Base-by-base conservation (phyloP, 163 green algal species). In the Scenedesmus sp. region DNA sequence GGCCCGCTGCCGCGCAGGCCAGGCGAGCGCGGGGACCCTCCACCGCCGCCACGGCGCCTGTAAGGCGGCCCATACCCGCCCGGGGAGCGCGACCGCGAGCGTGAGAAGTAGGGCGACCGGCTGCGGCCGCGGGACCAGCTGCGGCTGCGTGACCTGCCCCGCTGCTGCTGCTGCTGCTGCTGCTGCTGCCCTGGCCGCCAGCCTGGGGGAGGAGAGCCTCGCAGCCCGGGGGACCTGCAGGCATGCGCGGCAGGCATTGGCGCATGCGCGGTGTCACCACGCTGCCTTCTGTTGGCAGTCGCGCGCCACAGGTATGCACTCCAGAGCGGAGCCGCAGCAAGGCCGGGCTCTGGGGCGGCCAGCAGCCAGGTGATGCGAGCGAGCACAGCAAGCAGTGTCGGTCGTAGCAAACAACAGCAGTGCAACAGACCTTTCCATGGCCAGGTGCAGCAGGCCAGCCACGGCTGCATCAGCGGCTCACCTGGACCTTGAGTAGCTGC, bases 401-500 rank as follows among this genome's bases (percentile, higher is more conserved):
- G n/a, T n/a, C n/a, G n/a, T n/a, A n/a, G n/a, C n/a, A n/a, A n/a
- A n/a, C n/a, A n/a, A n/a, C n/a, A n/a, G n/a, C n/a, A 56, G 49
- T 56, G 12, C 49, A 20, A 15, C 12, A 56, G 12, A 56, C 49
- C 49, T 56, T 20, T 56, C n/a, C n/a, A n/a, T n/a, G n/a, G 49
- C 49, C 20, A 72, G 10, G 22, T 7, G 9, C 59, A 35, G 59
- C 59, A 72, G 1, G 59, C 59, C 59, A 16, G 22, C 49, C n/a
- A n/a, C n/a, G n/a, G 22, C 33, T n/a, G 22, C 33, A 35, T 35
- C 59, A 72, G 59, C 22, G 33, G 22, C 59, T 22, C 70, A 85
- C 43, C 79, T 56, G 42, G 79, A 85, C 16, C 79, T 22, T 20
- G 79, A 85, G 43, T 37, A 68, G 79, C 79, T 85, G 79, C 79